Evolutionary conservation across 495 filamentous ascomycete species (phyloP), one percentile per base, ranked within the genome.

Genomic region (Paragyromitra xinjiangensis): DNA sequence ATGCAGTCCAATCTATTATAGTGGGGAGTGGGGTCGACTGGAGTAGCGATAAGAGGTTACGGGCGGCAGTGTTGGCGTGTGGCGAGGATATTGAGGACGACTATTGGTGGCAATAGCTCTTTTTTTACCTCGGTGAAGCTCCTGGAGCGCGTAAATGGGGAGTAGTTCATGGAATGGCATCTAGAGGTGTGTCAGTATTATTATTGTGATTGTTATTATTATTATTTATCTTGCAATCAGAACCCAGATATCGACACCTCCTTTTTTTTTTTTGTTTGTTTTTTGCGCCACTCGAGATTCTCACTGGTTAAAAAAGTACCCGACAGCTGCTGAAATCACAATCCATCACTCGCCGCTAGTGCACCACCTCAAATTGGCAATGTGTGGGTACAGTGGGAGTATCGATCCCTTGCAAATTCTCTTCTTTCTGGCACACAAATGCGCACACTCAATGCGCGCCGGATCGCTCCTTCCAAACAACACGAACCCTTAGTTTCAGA

Each of bases 1-100:
- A 82, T 64, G 73, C 75, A 29, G 55, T 80, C 45, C 78, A 81
- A 37, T 81, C 77, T 34, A 67, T 81, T 34, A 88, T 97, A 42
- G 93, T 91, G 26, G 93, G 91, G 6, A 97, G 94, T 82, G 94
- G 94, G 55, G 84, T 95, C 44, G 89, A 97, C 77, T 97, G 94
- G 94, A 89, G 88, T 24, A 85, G 89, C 59, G 89, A 97, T 83
- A 88, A 89, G 51, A 86, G 85, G 65, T 85, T 97, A 68, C 85
- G 89, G 73, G 89, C 88, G 61, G 85, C 95, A 73, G 94, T 97
- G 24, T 85, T 97, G 68, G 92, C 76, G n/a, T 82, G 80, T 63
- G 81, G 80, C 22, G 81, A 82, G 26, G 80, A 82, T 16, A 22
- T 59, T 26, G 78, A 69, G 42, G 72, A 63, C 37, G 76, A 76